A percentile compares a stretch with the other conserved stretches of the same genome.
Evolutionary conservation across 352 stramenopile species (phyloP).

Genomic region (Aphanomyces stellatus): DNA sequence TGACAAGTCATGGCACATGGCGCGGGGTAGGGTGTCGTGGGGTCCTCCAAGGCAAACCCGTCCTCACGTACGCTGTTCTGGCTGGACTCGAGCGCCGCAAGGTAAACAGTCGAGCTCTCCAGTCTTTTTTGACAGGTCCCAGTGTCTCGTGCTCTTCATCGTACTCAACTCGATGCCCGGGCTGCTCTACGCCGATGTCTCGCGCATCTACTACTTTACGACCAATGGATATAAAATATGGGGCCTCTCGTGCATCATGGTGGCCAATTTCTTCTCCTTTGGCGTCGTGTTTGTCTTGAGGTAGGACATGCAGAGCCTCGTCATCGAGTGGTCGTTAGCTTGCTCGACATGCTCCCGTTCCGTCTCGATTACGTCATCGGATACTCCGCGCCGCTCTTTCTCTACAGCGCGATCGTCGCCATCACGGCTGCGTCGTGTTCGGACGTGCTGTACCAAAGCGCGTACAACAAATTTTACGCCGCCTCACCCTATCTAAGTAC

Average conservation of each 20-base stretch:
- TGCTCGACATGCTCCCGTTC: background rate
- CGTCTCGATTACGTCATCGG: background rate
- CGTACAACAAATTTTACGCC: constrained; percentile 9
- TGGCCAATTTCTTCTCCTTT: constrained; percentile 4
- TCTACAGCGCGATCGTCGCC: background rate
- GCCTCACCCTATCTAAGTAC: background rate
- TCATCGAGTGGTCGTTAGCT: no score
- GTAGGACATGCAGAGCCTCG: no score
- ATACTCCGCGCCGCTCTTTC: constrained; percentile 1
- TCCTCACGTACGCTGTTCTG: constrained; percentile 14
- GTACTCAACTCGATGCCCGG: background rate
- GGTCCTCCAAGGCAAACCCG: background rate
- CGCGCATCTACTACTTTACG: constrained; percentile 18
- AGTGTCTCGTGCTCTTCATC: background rate
- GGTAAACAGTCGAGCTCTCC: background rate
- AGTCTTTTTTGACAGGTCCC: background rate
- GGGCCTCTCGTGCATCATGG: background rate
- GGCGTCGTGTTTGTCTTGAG: constrained; percentile 1
- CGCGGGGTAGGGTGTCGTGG: background rate
- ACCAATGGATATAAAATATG: constrained; percentile 8
- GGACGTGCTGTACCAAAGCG: background rate
- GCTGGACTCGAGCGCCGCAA: constrained; percentile 12
- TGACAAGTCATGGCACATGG: no score
- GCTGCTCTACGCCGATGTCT: constrained; percentile 12
- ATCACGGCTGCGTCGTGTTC: background rate